Evolutionary conservation across 768 basidiomycete species (phyloP).

Genomic region (Lentinus brumalis): DNA sequence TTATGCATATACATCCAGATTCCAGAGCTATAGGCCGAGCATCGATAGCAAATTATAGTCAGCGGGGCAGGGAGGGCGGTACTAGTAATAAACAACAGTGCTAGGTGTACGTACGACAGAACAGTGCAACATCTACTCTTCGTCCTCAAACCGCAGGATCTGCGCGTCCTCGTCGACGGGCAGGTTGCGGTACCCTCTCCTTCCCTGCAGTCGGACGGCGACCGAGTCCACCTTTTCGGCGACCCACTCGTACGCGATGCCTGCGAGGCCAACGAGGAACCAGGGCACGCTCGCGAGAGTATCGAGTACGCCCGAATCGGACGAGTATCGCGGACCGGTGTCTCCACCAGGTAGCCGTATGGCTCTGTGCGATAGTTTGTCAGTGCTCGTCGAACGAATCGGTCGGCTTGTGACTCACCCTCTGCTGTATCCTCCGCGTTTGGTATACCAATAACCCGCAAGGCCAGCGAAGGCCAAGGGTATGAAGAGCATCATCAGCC

Average conservation of each 20-base stretch:
- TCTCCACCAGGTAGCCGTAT: constrained; percentile 75
- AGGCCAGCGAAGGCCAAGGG: constrained; percentile 79
- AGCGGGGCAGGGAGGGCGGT: constrained; percentile 4
- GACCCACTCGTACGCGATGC: constrained; percentile 72
- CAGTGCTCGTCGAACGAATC: background rate
- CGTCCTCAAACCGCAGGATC: constrained; percentile 83
- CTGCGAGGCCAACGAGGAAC: constrained; percentile 79
- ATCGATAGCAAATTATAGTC: constrained; percentile 15
- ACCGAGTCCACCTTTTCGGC: constrained; percentile 46
- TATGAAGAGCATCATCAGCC: constrained; percentile 74
- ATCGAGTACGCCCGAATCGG: constrained; percentile 54
- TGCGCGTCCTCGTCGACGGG: constrained; percentile 89
- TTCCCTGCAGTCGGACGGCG: constrained; percentile 42
- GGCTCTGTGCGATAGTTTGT: constrained; percentile 44
- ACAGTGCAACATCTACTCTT: constrained; percentile 39
- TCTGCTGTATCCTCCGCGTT: constrained; percentile 66
- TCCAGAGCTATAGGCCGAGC: background rate
- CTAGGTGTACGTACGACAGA: background rate
- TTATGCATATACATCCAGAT: constrained; percentile 16
- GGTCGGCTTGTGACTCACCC: constrained; percentile 54
- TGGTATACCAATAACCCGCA: constrained; percentile 82
- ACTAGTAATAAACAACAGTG: constrained; percentile 14
- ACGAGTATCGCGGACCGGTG: constrained; percentile 36
- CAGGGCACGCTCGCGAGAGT: constrained; percentile 89
- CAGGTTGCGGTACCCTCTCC: constrained; percentile 69